Conservation (phyloP, 805 yeast species). For the Wickerhamomyces kurtzmanii region DNA sequence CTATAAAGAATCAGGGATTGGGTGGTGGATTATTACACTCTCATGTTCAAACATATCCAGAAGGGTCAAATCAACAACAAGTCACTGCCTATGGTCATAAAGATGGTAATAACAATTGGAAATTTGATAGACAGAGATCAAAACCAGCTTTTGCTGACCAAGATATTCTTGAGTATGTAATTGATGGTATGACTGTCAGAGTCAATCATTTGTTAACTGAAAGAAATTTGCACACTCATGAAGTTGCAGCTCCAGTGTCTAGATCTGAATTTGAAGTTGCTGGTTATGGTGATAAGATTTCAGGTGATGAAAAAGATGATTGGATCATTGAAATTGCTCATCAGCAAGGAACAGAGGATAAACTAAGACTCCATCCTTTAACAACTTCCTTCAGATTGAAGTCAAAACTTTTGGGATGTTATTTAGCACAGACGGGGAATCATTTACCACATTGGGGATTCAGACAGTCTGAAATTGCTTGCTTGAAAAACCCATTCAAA, state of each 20-base stretch:
- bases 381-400: conserved; percentile 75
- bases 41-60: conserved; percentile 63
- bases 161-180: conserved; percentile 21
- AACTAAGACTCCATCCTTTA: conserved; percentile 57
- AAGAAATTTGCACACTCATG: conserved; percentile 66
- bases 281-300: conserved; percentile 55
- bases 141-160: conserved; percentile 21
- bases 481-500: conserved; percentile 54
- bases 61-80: conserved; percentile 71
- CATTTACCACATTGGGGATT: conserved; percentile 95
- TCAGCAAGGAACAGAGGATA: conserved; percentile 46
- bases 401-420: conserved; percentile 65
- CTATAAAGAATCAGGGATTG: conserved; percentile 55
- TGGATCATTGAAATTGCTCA: conserved; percentile 68
- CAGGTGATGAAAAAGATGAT: conserved; percentile 68
- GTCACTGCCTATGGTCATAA: conserved; percentile 71
- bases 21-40: conserved; percentile 72
- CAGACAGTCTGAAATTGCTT: conserved; percentile 92
- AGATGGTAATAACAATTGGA: conserved; percentile 66
- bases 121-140: conserved; percentile 41
- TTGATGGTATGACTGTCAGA: conserved; percentile 54
- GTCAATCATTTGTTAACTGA: conserved; percentile 52
- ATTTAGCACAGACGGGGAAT: conserved; percentile 75
- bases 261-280: conserved; percentile 52
- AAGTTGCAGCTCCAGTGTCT: conserved; percentile 51